Base-by-base conservation (phyloP, 2,329 filamentous ascomycete genomes). In the Shiraia sp. region DNA sequence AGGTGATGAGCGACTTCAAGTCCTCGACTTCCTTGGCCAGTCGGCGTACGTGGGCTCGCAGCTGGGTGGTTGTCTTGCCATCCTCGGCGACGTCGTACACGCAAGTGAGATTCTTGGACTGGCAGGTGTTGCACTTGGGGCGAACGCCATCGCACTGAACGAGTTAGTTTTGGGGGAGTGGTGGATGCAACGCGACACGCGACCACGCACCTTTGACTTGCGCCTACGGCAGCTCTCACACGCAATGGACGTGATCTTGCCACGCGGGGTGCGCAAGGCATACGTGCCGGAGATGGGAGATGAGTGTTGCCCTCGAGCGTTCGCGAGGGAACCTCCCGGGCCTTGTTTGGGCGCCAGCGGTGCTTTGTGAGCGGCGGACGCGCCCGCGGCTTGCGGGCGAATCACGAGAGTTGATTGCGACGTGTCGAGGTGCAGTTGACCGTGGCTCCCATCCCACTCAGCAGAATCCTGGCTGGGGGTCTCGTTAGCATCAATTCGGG, bases 221-320 rank as follows among this genome's bases (percentile, higher is more conserved):
- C 66, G 60, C 40, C 69, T 70, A 46, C 66, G 56, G 40, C 66
- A 70, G 35, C 65, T 68, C 36, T 69, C 66, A 42, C 66, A 70
- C 13, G 66, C 66, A 52, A 70, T 70, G 5, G 66, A 68, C 10
- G 66, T 70, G 34, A 70, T 70, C 38, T 68, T 68, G 17, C 65
- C 65, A n/a, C 65, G 59, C 17, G 65, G 65, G 8, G 65, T 68
- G 22, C 65, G 63, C 27, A 68, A 42, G 14, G 65, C 65, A 44
- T 68, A 68, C 6, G 63, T 67, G 25, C 65, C 65, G 15, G 65
- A 56, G 31, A 68, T 68, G 19, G 65, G 65, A 23, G 65, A 68
- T 35, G 64, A 61, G 32, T 66, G 57, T 40, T 66, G 63, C 22
- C 55, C 54, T 43, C 59, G 59, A 33, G 61, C 55, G 36, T 59